A percentile compares a stretch with the other conserved stretches of the same genome.
Evolutionary conservation across 23 red algal genomes (phyloP).

Genomic region (Gracilariopsis chorda): DNA sequence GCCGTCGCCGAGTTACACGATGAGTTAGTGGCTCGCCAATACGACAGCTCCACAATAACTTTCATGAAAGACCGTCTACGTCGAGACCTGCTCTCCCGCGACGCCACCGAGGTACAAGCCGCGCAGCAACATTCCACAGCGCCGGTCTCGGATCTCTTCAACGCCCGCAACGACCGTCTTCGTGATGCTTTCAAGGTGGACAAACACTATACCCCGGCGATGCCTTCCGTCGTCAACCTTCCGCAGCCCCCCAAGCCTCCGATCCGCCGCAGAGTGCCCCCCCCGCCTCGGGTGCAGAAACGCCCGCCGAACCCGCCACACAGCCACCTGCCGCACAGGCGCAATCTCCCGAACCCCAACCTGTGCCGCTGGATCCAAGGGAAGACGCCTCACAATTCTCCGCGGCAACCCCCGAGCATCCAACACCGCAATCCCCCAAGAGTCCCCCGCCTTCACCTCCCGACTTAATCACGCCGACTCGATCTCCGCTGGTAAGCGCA

Average conservation of each 20-base stretch:
- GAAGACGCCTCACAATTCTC: not conserved
- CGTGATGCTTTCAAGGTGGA: not conserved
- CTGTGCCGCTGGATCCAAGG: no score
- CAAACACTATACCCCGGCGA: not conserved
- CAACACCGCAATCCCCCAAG: no score
- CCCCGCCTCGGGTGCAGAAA: not conserved
- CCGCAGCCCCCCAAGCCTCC: not conserved
- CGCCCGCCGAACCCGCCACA: not conserved
- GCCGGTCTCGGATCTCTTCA: not conserved
- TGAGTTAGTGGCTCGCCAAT: constrained; percentile 22
- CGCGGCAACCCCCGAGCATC: not conserved
- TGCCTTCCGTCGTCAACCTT: not conserved
- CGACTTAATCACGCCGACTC: no score
- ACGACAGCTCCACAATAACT: not conserved
- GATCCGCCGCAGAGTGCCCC: not conserved
- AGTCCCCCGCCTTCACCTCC: no score
- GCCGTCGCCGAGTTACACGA: constrained; percentile 67
- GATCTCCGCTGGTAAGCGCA: no score
- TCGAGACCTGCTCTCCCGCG: constrained; percentile 11
- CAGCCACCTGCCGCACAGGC: not conserved
- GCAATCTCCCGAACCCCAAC: no score
- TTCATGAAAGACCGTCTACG: constrained; percentile 12
- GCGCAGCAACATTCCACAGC: not conserved
- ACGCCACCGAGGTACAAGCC: not conserved
- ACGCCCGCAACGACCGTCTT: not conserved